Conservation (phyloP, 345 rosid genomes). For the Odontarrhena argentea region DNA sequence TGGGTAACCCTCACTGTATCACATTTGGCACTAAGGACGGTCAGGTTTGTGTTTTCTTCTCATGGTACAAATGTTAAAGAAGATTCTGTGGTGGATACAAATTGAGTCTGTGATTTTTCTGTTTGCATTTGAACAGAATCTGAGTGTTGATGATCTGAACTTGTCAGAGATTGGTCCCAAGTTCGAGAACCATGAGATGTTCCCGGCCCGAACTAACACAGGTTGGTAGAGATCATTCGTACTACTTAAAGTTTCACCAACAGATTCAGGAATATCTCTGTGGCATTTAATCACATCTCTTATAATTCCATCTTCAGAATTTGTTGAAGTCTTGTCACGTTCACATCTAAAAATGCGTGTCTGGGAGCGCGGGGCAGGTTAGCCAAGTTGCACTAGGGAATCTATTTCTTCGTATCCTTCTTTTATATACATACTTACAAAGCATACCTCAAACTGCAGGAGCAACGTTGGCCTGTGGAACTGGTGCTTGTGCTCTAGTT, state of each 20-base stretch:
- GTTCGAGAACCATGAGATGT: constrained; percentile 83
- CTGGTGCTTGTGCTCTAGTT: constrained; percentile 96
- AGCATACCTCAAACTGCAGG: constrained; percentile 48
- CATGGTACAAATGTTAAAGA: background rate
- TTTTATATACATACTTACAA: background rate
- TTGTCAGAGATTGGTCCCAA: constrained; percentile 86
- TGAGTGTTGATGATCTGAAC: constrained; percentile 80
- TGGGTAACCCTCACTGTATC: constrained; percentile 98
- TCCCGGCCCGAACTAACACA: constrained; percentile 94
- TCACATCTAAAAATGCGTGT: constrained; percentile 93
- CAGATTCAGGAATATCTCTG: background rate
- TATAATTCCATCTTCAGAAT: constrained; percentile 56
- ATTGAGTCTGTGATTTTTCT: constrained; percentile 4
- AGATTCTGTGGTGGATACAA: background rate
- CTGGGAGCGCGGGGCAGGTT: constrained; percentile 99
- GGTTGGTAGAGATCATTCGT: constrained; percentile 52
- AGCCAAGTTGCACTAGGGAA: constrained; percentile 15
- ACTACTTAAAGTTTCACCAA: background rate
- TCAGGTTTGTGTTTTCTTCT: constrained; percentile 51
- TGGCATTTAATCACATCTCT: background rate
- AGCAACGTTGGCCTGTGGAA: constrained; percentile 97
- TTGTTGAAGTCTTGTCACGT: constrained; percentile 82
- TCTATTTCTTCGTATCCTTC: constrained; percentile 5
- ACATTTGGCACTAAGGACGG: constrained; percentile 67
- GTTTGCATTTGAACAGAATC: constrained; percentile 48